phyloP scores from a whole-genome alignment of 352 stramenopile genomes.

The Salisapilia sapeloensis region DNA sequence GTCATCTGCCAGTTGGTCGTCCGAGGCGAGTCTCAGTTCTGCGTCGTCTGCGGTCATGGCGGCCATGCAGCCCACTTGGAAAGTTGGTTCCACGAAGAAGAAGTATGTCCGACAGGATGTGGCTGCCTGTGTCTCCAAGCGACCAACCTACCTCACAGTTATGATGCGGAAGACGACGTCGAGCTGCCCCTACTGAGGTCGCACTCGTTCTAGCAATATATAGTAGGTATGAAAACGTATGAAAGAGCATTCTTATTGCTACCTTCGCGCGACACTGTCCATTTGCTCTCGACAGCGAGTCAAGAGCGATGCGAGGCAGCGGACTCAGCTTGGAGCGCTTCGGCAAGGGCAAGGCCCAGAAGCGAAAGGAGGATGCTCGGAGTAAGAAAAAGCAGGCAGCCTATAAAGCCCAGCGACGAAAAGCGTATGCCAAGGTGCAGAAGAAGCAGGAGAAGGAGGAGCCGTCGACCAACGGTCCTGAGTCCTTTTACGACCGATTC shows the following conservation, averaged over 20 bases:
- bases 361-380: constrained; percentile 61
- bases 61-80: constrained; percentile 53
- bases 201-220: constrained; percentile 35
- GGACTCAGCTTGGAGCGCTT: constrained; percentile 76
- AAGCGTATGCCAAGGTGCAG: constrained; percentile 70
- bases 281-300: constrained; percentile 1
- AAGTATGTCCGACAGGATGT: constrained; percentile 60
- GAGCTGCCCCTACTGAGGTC: constrained; percentile 26
- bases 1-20: constrained; percentile 72
- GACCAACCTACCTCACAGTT: no score
- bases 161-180: no score
- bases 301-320: constrained; percentile 36
- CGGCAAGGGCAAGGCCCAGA: constrained; percentile 70
- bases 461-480: constrained; percentile 4
- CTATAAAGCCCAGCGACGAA: constrained; percentile 57
- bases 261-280: constrained; percentile 1
- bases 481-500: constrained; percentile 72
- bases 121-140: constrained; percentile 76
- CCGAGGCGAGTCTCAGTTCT: constrained; percentile 75
- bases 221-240: constrained; percentile 3
- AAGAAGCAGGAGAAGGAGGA: constrained; percentile 33
- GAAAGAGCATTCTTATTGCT: constrained; percentile 1
- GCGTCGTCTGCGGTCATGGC: constrained; percentile 69
- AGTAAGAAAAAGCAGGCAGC: constrained; percentile 73
- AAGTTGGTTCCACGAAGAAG: constrained; percentile 63